Conservation (phyloP, 2,329 filamentous ascomycete genomes). For the Neofusicoccum cordaticola region DNA sequence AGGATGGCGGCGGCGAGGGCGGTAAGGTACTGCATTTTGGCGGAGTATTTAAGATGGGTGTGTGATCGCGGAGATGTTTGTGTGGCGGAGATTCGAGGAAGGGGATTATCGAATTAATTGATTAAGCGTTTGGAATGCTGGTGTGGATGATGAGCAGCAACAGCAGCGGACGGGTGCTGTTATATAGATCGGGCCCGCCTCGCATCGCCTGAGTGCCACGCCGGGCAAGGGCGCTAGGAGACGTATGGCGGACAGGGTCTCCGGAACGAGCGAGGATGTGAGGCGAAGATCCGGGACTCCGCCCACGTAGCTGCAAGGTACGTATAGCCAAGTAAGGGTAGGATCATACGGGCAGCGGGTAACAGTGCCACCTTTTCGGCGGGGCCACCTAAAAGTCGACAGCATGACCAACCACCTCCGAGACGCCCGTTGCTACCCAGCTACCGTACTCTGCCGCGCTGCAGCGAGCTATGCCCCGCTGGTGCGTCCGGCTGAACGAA, state of each 20-base stretch:
- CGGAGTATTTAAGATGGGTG: background rate
- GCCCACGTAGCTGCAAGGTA: slow-evolving; percentile 6
- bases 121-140: background rate
- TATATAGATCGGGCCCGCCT: background rate
- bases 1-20: slow-evolving; percentile 4
- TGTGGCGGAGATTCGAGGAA: too few relatives aligned
- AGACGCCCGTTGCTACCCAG: too few relatives aligned
- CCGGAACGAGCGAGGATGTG: background rate
- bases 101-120: background rate
- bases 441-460: background rate
- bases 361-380: background rate
- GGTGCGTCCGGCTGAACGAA: too few relatives aligned
- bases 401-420: background rate
- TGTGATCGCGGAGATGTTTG: too few relatives aligned
- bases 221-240: background rate
- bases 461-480: background rate
- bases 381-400: background rate
- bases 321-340: background rate
- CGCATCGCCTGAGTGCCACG: too few relatives aligned
- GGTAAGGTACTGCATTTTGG: slow-evolving; percentile 13
- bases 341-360: background rate
- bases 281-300: background rate
- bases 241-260: background rate
- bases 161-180: background rate
- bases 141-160: background rate